Percentiles rank a stretch among this genome's conserved stretches.
Conservation (phyloP, 768 basidiomycete genomes). For the Leccinum broughii region DNA sequence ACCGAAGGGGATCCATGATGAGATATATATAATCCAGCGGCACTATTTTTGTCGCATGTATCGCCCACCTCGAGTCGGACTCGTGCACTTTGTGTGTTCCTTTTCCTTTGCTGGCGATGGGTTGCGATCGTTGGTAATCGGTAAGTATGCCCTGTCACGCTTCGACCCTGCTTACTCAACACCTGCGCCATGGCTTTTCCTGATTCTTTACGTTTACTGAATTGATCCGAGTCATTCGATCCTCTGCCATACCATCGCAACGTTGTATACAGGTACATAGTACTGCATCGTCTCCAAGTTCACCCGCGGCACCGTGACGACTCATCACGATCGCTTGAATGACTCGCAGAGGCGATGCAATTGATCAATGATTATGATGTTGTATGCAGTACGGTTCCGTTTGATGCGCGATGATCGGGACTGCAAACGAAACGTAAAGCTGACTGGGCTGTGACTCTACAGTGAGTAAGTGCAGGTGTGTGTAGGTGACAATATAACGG, state of each 20-base stretch:
- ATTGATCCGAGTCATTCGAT: neutral
- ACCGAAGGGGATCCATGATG: neutral
- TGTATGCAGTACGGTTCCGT: neutral
- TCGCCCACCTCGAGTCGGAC: neutral
- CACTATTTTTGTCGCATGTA: neutral
- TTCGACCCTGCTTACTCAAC: neutral
- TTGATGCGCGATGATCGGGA: neutral
- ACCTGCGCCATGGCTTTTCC: neutral
- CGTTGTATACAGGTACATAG: neutral
- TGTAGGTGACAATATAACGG: neutral
- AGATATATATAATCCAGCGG: neutral
- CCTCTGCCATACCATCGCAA: neutral
- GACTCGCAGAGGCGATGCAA: neutral
- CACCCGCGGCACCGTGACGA: neutral
- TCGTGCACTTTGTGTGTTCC: neutral
- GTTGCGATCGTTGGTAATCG: neutral
- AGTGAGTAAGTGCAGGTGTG: no score
- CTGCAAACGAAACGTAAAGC: neutral
- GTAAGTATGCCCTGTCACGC: neutral
- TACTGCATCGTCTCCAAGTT: neutral
- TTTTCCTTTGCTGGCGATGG: neutral
- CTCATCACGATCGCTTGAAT: neutral
- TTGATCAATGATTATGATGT: neutral
- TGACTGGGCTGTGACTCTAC: neutral
- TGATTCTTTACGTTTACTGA: neutral